Base-by-base conservation (phyloP, 2,329 filamentous ascomycete genomes). In the Trichoderma atrobrunneum region DNA sequence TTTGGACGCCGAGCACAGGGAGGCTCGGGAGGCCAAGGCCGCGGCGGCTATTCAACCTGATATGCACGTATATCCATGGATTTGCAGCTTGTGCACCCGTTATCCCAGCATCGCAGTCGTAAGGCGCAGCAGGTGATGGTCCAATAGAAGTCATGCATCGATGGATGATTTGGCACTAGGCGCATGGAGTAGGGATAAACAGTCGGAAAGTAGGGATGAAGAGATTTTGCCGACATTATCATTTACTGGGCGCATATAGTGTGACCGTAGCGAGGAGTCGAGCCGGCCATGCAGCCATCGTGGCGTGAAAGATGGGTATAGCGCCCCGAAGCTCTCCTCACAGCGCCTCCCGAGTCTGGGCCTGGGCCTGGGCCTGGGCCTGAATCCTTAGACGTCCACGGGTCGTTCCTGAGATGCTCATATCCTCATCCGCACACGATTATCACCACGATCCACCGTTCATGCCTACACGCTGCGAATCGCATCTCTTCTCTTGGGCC, bases 241-340 rank as follows among this genome's bases (percentile, higher is more conserved):
- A 10, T 61, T 34, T 32, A 34, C 57, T 14, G 56, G 56, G 56
- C 66, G 28, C 28, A 61, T 34, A 32, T 32, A 34, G 12, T 16
- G n/a, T 48, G 56, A 69, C 11, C 10, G 28, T 48, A 11, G n/a
- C 54, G 56, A 51, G 26, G n/a, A 32, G 56, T 30, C 59, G 66
- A 69, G 66, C 56, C 62, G 66, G 54, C 54, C 26, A 32, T 69
- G 66, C 36, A 61, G 39, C 67, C 36, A 54, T 30, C 30, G 67
- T 62, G 67, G 57, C 67, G 36, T 28, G 56, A 21, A 61, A 62
- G 57, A 28, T 54, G 39, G 57, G 8, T 54, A 36, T 54, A 36
- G 32, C 36, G 54, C 28, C 28, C 39, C 39, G 16, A 21, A 26
- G 10, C 28, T 48, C 64, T 59, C 57, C 28, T 62, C 8, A 11